Base-by-base conservation (phyloP, 2,329 filamentous ascomycete species). In the Aspergillus intermedius region DNA sequence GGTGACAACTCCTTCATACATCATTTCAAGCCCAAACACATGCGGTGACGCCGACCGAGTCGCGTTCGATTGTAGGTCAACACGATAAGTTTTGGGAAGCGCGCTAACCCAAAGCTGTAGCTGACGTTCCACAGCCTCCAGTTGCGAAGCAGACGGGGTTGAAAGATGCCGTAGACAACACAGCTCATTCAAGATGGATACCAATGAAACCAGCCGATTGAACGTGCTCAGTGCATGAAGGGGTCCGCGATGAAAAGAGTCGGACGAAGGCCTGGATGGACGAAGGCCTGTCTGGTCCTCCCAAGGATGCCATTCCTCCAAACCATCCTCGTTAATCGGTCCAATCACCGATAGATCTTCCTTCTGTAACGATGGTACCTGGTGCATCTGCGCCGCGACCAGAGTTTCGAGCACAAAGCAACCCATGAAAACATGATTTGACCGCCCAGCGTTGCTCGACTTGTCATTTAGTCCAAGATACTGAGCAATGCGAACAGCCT, bases 241-340 rank as follows among this genome's bases (percentile, higher is more conserved):
- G 3, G 70, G 71, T 9, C 69, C 66, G 15, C 65, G 64, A 32
- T 63, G 62, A 47, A 68, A 67, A 5, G 61, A 56, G 22, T 58
- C 54, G 3, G 58, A 58, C 19, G 59, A 54, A 22, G 56, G 52
- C 30, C 61, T 58, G 43, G 53, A 48, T 21, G 59, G 55, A 48
- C 61, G 53, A 52, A 70, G 52, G 19, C 65, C 60, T 37, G 70
- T 67, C 53, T 68, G 65, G 22, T 82, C 78, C 15, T 75, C 74
- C 86, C 86, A 89, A 1, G 83, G 81, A 54, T 86, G 81, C 85
- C 85, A 88, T 67, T 88, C 84, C 59, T 88, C 86, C 17, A 84
- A 68, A 1, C 83, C 83, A 56, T 86, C 82, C 62, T 87, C 83
- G 22, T 80, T 74, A 2, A 86, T 69, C 2, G 68, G 64, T 8